Base-by-base conservation (phyloP, 2,329 filamentous ascomycete species). In the Neoscytalidium dimidiatum region DNA sequence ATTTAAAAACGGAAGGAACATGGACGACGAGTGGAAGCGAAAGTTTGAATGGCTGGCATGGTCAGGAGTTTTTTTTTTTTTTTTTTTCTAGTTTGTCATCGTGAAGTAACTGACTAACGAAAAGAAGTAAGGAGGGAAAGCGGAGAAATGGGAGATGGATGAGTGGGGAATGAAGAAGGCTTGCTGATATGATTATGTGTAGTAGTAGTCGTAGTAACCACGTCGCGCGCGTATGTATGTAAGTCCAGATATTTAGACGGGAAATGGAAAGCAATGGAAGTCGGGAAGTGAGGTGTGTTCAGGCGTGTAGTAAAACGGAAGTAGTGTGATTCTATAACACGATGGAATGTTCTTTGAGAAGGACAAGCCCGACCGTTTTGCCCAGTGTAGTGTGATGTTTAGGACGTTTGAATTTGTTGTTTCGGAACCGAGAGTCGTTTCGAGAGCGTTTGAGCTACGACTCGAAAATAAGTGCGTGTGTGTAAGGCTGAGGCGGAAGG, bases 201-300 rank as follows among this genome's bases (percentile, higher is more conserved):
- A 56, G 49, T 53, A 53, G 49, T 53, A 53, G 48, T 51, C 48
- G 48, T 51, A 51, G 48, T 51, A n/a, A 21, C 38, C 14, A 9
- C 7, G 5, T 9, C 14, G 9, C 9, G 9, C n/a, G n/a, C 4
- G 13, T 41, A 41, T 14, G 9, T 41, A 41, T 19, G 13, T 41
- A 41, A 41, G 33, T 35, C 14, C 33, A 3, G 33, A 35, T 35
- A 35, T n/a, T n/a, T n/a, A n/a, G n/a, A n/a, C n/a, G n/a, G n/a
- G n/a, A n/a, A n/a, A n/a, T n/a, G n/a, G n/a, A n/a, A n/a, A n/a
- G n/a, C n/a, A n/a, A n/a, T n/a, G n/a, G n/a, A n/a, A n/a, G n/a
- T n/a, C n/a, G n/a, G n/a, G n/a, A n/a, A n/a, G n/a, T n/a, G n/a
- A n/a, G n/a, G n/a, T n/a, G n/a, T n/a, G n/a, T n/a, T n/a, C n/a